Evolutionary conservation across 495 filamentous ascomycete species (phyloP).

Genomic region (Penicillium macrosclerotiorum): DNA sequence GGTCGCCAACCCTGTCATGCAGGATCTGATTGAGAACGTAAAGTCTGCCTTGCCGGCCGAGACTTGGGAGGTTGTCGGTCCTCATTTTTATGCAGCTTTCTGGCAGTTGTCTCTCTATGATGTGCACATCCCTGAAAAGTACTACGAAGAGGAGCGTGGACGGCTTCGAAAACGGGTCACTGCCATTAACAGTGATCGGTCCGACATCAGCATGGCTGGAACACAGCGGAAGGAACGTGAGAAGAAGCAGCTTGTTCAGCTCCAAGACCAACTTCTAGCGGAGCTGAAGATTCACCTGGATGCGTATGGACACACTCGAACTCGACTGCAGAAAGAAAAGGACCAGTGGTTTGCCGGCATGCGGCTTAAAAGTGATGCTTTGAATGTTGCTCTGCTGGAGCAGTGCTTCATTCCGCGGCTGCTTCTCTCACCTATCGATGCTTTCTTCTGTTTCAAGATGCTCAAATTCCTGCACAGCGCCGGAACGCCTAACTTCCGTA

Average conservation of each 20-base stretch:
- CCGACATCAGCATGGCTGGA: slow-evolving; percentile 63
- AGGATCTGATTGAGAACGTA: slow-evolving; percentile 69
- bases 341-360: slow-evolving; percentile 69
- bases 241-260: slow-evolving; percentile 56
- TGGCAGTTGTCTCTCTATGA: slow-evolving; percentile 87
- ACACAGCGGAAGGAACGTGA: slow-evolving; percentile 62
- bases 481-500: slow-evolving; percentile 82
- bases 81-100: slow-evolving; percentile 85
- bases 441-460: slow-evolving; percentile 82
- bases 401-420: slow-evolving; percentile 88
- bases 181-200: slow-evolving; percentile 64
- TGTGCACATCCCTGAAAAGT: slow-evolving; percentile 66
- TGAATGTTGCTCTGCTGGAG: slow-evolving; percentile 76
- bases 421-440: slow-evolving; percentile 78
- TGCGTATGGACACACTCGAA: slow-evolving; percentile 58
- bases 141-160: slow-evolving; percentile 70
- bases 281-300: slow-evolving; percentile 70
- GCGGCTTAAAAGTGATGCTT: slow-evolving; percentile 59
- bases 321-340: slow-evolving; percentile 73
- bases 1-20: slow-evolving; percentile 71
- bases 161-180: slow-evolving; percentile 59
- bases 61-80: slow-evolving; percentile 64
- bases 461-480: slow-evolving; percentile 79
- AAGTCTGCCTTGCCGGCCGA: slow-evolving; percentile 57
- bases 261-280: slow-evolving; percentile 59